Evolutionary conservation across 176 grass and related monocot species (phyloP).

Genomic region (Rhynchospora tenuis): DNA sequence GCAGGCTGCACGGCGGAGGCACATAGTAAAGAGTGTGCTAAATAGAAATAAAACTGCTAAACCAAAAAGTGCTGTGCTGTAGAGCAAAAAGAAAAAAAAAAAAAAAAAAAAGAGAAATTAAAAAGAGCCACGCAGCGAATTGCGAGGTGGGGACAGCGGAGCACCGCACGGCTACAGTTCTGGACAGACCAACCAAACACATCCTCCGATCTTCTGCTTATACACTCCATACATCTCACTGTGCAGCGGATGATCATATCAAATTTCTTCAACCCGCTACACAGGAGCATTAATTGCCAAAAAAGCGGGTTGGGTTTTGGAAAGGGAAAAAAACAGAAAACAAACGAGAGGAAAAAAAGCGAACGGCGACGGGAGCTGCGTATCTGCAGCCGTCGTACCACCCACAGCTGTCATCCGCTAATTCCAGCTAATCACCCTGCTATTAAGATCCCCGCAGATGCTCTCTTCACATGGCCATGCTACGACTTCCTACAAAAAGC

Average conservation of each 20-base stretch:
- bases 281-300: background rate
- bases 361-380: conserved; percentile 31
- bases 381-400: conserved; percentile 12
- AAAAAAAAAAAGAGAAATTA: background rate
- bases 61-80: too few relatives aligned
- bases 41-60: background rate
- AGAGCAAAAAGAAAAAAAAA: background rate
- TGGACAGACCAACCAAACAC: conserved; percentile 4
- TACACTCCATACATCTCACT: background rate
- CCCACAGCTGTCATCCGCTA: conserved; percentile 20
- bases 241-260: too few relatives aligned
- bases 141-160: conserved; percentile 5
- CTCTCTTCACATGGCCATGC: background rate
- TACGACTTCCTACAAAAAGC: background rate
- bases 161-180: conserved; percentile 29
- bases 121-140: background rate
- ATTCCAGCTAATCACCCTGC: conserved; percentile 25
- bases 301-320: background rate
- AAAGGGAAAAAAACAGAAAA: background rate
- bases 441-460: background rate
- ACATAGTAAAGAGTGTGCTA: background rate
- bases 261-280: background rate
- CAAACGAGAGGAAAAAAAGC: background rate
- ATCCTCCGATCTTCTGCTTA: background rate
- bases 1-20: background rate